phyloP scores from a whole-genome alignment of 352 stramenopile species.

The Pythium phragmiticola region DNA sequence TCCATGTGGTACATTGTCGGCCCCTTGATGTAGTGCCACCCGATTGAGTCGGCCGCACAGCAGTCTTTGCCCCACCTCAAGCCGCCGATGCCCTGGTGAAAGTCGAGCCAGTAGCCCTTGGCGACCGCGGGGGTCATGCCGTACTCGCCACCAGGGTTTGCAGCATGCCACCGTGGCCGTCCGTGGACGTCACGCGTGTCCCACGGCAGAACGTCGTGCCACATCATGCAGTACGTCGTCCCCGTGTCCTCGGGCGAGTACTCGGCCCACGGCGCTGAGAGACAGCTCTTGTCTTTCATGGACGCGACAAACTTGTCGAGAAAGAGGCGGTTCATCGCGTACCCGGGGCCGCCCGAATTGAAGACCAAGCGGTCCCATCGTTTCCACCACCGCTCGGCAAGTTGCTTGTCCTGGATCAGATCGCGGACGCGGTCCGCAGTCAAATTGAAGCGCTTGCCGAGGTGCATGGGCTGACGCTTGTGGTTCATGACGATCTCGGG shows the following conservation, averaged over 20 bases:
- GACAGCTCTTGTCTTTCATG: conserved; percentile 51
- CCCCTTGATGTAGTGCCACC: conserved; percentile 77
- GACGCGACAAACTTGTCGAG: conserved; percentile 66
- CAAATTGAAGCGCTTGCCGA: conserved; percentile 83
- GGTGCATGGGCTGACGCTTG: conserved; percentile 62
- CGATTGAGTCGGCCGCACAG: conserved; percentile 63
- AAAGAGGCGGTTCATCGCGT: conserved; percentile 79
- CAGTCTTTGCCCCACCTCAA: conserved; percentile 53
- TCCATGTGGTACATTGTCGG: conserved; percentile 81
- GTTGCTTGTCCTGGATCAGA: conserved; percentile 62
- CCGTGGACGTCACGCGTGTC: conserved; percentile 67
- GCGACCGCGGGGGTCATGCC: conserved; percentile 45
- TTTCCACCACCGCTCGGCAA: conserved; percentile 50
- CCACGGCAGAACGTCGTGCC: conserved; percentile 66
- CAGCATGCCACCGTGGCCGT: conserved; percentile 72
- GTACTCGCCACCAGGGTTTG: conserved; percentile 70
- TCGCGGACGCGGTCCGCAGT: conserved; percentile 35
- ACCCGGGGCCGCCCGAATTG: conserved; percentile 79
- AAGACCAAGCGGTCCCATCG: conserved; percentile 78
- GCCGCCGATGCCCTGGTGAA: conserved; percentile 67
- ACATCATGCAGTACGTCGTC: conserved; percentile 88
- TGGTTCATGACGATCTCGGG: conserved; percentile 68
- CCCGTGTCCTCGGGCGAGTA: conserved; percentile 76
- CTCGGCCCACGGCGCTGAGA: conserved; percentile 60
- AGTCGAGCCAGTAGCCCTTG: conserved; percentile 73